Conservation (phyloP, 1,139 yeast genomes). For the Spathaspora sp. region DNA sequence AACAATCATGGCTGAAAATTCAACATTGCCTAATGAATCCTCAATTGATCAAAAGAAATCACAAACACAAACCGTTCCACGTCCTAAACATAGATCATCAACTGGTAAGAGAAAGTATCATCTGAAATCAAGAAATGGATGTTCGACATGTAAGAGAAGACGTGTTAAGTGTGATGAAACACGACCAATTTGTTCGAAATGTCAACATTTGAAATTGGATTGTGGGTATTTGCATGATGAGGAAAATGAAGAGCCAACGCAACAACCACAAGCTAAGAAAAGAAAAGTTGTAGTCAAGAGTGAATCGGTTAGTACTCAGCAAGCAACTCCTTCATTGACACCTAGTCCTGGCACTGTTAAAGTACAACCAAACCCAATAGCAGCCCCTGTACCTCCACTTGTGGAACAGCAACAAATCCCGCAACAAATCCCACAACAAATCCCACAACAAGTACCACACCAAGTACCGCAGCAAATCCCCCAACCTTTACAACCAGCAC, state of each 20-base stretch:
- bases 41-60: not conserved
- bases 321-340: constrained; percentile 22
- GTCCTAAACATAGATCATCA: constrained; percentile 19
- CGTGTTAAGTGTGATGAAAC: constrained; percentile 91
- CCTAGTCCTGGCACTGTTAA: constrained; percentile 15
- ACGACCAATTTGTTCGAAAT: constrained; percentile 77
- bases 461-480: not conserved
- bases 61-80: not conserved
- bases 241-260: constrained; percentile 6
- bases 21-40: not conserved
- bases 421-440: not conserved
- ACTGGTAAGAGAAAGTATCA: constrained; percentile 69
- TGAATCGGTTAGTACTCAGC: constrained; percentile 17
- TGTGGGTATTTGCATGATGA: constrained; percentile 55
- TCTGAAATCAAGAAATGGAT: constrained; percentile 83
- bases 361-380: constrained; percentile 2
- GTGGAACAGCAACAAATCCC: not conserved
- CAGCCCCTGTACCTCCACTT: not conserved
- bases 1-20: not conserved
- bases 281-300: not conserved
- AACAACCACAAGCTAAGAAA: constrained; percentile 3
- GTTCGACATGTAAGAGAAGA: constrained; percentile 83
- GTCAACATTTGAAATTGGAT: constrained; percentile 71
- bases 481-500: not conserved
- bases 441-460: not conserved